These are phyloP conservation scores for Botrytis paeoniae DNA, from an alignment of 2,329 filamentous ascomycete genomes.

Conservation along the genomic window DNA sequence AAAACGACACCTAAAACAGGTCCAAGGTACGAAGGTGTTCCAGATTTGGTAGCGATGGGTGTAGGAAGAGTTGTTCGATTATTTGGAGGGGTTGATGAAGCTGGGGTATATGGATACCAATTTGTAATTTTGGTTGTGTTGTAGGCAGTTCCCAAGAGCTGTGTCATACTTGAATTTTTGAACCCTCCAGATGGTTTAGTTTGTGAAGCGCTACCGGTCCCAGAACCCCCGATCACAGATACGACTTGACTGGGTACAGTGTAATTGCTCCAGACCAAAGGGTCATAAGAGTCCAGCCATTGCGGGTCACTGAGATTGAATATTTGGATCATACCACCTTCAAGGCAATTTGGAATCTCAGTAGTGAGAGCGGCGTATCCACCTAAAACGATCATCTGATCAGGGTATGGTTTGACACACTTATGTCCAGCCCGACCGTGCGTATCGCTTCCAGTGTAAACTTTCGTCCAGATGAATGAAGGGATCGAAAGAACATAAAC, in stretches of 20 bases:
- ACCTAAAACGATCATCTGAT: constrained; percentile 68
- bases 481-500: constrained; percentile 73
- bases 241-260: constrained; percentile 60
- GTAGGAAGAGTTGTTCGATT: constrained; percentile 22
- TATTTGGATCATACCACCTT: constrained; percentile 53
- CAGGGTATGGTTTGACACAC: constrained; percentile 67
- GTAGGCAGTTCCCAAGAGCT: constrained; percentile 56
- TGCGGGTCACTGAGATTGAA: constrained; percentile 69
- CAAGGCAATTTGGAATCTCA: constrained; percentile 44
- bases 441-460: constrained; percentile 50
- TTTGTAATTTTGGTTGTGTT: constrained; percentile 53
- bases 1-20: constrained; percentile 62
- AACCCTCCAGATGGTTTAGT: constrained; percentile 62
- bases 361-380: constrained; percentile 51
- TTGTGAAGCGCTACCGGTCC: constrained; percentile 60
- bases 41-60: constrained; percentile 19
- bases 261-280: constrained; percentile 62
- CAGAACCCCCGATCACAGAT: constrained; percentile 57
- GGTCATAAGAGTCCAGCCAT: constrained; percentile 71
- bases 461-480: constrained; percentile 68
- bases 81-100: constrained; percentile 24
- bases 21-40: constrained; percentile 54
- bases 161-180: constrained; percentile 47
- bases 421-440: constrained; percentile 63
- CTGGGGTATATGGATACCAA: constrained; percentile 56